phyloP scores from a whole-genome alignment of 495 filamentous ascomycete species.

The Talaromyces borbonicus region DNA sequence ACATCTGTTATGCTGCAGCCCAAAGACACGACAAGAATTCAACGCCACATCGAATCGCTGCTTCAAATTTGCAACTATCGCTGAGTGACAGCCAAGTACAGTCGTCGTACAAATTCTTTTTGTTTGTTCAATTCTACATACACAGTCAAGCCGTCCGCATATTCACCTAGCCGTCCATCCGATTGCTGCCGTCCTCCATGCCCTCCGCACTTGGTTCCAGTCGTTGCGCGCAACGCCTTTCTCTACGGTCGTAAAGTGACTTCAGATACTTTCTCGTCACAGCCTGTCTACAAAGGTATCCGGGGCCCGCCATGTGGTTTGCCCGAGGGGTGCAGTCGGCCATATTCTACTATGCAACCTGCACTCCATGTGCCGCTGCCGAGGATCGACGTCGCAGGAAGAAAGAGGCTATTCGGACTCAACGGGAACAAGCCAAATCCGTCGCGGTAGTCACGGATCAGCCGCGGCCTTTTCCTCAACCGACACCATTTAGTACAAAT shows the following conservation, averaged over 20 bases:
- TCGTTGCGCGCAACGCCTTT: constrained; percentile 9
- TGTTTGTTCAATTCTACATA: too few relatives aligned
- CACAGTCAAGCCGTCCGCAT: too few relatives aligned
- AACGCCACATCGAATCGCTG: too few relatives aligned
- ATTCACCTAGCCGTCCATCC: too few relatives aligned
- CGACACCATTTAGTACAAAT: constrained; percentile 74
- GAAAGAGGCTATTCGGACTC: constrained; percentile 51
- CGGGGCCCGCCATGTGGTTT: constrained; percentile 41
- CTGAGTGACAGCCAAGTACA: too few relatives aligned
- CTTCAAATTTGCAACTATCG: too few relatives aligned
- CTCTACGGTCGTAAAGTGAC: too few relatives aligned
- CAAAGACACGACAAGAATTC: too few relatives aligned
- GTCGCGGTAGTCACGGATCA: constrained; percentile 46
- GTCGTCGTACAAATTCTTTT: too few relatives aligned
- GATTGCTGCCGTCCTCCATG: constrained; percentile 6
- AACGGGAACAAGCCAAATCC: constrained; percentile 48
- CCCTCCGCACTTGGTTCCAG: background rate
- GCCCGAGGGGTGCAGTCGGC: constrained; percentile 61
- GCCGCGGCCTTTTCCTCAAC: constrained; percentile 65
- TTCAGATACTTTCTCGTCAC: too few relatives aligned
- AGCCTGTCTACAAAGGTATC: background rate
- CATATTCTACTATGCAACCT: constrained; percentile 77
- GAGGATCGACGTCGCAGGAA: constrained; percentile 53
- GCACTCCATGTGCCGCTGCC: constrained; percentile 65
- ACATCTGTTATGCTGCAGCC: too few relatives aligned